These are phyloP conservation scores for Aspergillus sojae DNA, from an alignment of 2,329 filamentous ascomycete species.

Conservation along the genomic window DNA sequence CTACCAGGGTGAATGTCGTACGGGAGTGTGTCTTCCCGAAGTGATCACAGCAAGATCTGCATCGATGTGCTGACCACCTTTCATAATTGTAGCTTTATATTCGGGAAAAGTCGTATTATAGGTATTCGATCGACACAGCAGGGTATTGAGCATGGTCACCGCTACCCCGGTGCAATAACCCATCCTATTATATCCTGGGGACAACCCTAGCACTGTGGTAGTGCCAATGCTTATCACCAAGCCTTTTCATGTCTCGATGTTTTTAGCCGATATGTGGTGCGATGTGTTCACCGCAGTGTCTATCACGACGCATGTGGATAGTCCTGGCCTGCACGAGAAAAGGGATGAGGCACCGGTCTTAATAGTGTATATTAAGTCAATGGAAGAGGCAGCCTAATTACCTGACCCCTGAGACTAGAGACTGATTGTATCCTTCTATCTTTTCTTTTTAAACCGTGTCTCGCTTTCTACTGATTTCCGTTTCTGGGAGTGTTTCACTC, in stretches of 20 bases:
- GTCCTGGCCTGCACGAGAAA: not conserved
- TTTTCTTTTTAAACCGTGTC: too few relatives aligned
- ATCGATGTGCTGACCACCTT: not conserved
- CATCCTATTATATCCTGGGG: not conserved
- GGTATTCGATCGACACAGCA: not conserved
- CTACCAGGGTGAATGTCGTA: not conserved
- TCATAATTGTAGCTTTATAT: not conserved
- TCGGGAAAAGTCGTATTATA: not conserved
- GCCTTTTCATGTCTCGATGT: not conserved
- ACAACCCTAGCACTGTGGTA: not conserved
- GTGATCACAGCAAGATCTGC: not conserved
- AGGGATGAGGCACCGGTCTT: not conserved
- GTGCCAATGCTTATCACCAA: not conserved
- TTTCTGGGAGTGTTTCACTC: too few relatives aligned
- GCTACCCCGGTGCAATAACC: too few relatives aligned
- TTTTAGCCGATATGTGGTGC: not conserved
- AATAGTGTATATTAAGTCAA: not conserved
- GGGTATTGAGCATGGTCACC: not conserved
- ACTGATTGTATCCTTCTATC: too few relatives aligned
- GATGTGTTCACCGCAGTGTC: not conserved
- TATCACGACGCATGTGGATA: not conserved
- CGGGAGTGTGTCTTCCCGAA: not conserved
- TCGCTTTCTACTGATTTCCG: too few relatives aligned
- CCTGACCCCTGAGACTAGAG: not conserved
- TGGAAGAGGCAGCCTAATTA: not conserved